These are phyloP conservation scores for Rhododendron ferrugineum DNA, from an alignment of 148 eudicot species.

Conservation along the genomic window DNA sequence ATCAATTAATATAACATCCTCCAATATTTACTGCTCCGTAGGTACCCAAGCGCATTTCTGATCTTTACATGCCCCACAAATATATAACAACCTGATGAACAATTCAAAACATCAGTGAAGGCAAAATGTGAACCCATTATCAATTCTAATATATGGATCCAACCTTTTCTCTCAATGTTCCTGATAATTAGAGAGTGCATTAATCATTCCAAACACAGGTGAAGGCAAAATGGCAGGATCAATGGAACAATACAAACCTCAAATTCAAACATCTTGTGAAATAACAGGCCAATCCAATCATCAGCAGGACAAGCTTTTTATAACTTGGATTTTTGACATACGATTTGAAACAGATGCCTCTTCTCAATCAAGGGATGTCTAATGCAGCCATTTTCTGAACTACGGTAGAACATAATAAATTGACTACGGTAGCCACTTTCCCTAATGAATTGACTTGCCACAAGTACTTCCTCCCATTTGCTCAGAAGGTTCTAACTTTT, in stretches of 20 bases:
- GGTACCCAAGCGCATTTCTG: no score
- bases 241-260: background rate
- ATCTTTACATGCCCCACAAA: no score
- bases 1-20: no score
- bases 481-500: background rate
- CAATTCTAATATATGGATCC: background rate
- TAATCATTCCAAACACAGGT: background rate
- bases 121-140: background rate
- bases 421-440: no score
- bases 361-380: background rate
- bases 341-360: background rate
- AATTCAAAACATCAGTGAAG: no score
- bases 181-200: background rate
- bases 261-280: background rate
- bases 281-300: background rate
- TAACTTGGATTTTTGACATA: background rate
- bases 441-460: background rate
- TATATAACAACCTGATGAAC: no score
- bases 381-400: background rate
- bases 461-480: background rate
- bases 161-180: background rate
- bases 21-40: no score
- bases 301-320: background rate
- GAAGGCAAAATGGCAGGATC: background rate
- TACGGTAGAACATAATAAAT: background rate